Conservation (phyloP, 1,284 basidiomycete genomes). For the Rhodotorula sp. region DNA sequence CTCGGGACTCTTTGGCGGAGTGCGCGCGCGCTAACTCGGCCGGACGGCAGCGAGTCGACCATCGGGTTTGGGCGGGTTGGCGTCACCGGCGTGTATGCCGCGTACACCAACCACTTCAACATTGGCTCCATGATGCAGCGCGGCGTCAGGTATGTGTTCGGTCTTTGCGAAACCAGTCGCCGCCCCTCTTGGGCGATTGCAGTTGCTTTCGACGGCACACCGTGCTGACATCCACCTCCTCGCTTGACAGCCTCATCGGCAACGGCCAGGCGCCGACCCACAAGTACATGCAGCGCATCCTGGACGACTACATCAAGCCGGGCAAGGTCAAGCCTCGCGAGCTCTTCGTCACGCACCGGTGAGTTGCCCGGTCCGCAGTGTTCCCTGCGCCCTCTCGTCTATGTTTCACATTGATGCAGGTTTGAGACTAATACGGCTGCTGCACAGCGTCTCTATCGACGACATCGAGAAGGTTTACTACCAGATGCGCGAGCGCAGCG, state of each 20-base stretch:
- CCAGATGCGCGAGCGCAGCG: conserved; percentile 33
- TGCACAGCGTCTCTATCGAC: conserved; percentile 44
- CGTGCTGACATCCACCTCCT: not conserved
- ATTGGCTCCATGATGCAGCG: conserved; percentile 78
- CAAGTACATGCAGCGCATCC: conserved; percentile 68
- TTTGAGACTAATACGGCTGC: not conserved
- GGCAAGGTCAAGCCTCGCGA: conserved; percentile 71
- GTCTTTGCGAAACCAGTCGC: not conserved
- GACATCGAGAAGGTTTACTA: conserved; percentile 44
- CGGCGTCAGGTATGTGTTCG: conserved; percentile 49
- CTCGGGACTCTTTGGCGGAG: no score
- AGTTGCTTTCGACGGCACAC: no score
- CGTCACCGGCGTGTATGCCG: conserved; percentile 50
- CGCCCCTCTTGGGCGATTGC: not conserved
- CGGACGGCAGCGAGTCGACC: conserved; percentile 7
- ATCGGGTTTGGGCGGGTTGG: conserved; percentile 25
- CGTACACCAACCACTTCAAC: conserved; percentile 63
- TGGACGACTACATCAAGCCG: conserved; percentile 62
- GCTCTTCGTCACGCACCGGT: conserved; percentile 52
- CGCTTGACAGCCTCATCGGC: conserved; percentile 29
- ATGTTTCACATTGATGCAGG: not conserved
- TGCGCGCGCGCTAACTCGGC: no score
- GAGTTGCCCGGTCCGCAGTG: not conserved
- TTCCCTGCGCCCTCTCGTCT: not conserved
- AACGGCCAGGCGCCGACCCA: conserved; percentile 54